Conservation (phyloP, 805 yeast genomes). For the Candida railenensis region DNA sequence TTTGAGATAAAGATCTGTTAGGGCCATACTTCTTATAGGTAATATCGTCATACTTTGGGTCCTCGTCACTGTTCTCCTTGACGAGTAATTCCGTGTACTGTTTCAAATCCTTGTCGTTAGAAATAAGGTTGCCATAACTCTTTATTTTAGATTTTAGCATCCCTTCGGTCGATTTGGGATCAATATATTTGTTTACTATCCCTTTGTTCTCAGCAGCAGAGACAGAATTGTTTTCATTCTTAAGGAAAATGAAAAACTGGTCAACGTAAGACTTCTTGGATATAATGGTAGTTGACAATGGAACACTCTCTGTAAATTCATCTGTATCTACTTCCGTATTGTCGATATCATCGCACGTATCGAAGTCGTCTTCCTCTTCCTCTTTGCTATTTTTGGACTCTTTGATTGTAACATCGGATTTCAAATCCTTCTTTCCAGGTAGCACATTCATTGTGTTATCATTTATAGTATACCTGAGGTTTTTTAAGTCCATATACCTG, state of each 20-base stretch:
- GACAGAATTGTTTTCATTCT: neutral
- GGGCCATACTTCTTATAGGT: slow-evolving; percentile 16
- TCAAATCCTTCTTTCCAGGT: too few species aligned
- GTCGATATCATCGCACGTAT: neutral
- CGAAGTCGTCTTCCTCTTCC: neutral
- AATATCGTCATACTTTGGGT: slow-evolving; percentile 16
- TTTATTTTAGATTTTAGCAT: slow-evolving; percentile 1
- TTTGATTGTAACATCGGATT: too few species aligned
- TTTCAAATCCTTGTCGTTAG: slow-evolving; percentile 2
- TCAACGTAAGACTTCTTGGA: slow-evolving; percentile 1
- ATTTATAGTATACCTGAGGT: neutral
- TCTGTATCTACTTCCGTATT: neutral
- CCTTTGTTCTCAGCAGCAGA: neutral
- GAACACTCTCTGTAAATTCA: neutral
- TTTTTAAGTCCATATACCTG: neutral
- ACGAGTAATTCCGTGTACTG: slow-evolving; percentile 4
- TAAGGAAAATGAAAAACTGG: neutral
- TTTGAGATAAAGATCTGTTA: neutral
- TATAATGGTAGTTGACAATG: neutral
- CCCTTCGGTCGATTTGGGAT: neutral
- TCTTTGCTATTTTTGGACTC: neutral
- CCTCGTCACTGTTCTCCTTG: neutral
- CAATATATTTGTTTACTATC: neutral
- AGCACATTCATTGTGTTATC: too few species aligned
- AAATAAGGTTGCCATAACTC: slow-evolving; percentile 1